A percentile compares a stretch with the other conserved stretches of the same genome.
Conservation (phyloP, 2,329 filamentous ascomycete species). For the Scleromitrula shiraiana region DNA sequence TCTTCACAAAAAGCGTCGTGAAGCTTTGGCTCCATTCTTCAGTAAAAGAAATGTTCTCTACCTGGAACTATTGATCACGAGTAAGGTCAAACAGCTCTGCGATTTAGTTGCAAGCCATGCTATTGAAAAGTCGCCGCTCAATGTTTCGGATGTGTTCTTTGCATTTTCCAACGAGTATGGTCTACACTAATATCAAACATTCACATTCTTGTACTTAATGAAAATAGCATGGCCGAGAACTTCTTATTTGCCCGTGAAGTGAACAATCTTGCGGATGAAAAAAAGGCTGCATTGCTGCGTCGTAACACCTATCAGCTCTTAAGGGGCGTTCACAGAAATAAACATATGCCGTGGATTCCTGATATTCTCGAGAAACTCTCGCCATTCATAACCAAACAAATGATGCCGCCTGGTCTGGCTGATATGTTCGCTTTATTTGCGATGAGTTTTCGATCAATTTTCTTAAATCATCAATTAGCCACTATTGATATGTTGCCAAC, state of each 20-base stretch:
- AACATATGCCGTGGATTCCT: constrained; percentile 8
- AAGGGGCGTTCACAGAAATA: background rate
- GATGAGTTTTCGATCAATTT: background rate
- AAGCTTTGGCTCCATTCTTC: constrained; percentile 19
- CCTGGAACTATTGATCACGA: constrained; percentile 17
- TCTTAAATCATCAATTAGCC: background rate
- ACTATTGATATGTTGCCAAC: background rate
- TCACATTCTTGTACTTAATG: background rate
- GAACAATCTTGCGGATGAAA: constrained; percentile 7
- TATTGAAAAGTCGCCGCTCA: background rate
- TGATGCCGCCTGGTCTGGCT: constrained; percentile 14
- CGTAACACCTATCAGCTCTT: constrained; percentile 8
- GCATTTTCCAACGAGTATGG: constrained; percentile 2
- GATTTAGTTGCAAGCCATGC: constrained; percentile 6
- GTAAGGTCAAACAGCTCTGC: constrained; percentile 10
- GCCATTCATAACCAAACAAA: constrained; percentile 6
- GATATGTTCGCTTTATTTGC: constrained; percentile 13
- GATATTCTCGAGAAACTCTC: constrained; percentile 12
- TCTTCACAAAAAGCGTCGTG: constrained; percentile 14
- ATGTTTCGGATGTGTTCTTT: background rate
- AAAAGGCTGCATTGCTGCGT: constrained; percentile 1
- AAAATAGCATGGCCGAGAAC: background rate
- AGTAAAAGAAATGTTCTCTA: constrained; percentile 13
- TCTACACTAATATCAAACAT: background rate
- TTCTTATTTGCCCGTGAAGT: constrained; percentile 10